Evolutionary conservation across 2,329 filamentous ascomycete genomes (phyloP).

Genomic region (Microthyrium microscopicum): DNA sequence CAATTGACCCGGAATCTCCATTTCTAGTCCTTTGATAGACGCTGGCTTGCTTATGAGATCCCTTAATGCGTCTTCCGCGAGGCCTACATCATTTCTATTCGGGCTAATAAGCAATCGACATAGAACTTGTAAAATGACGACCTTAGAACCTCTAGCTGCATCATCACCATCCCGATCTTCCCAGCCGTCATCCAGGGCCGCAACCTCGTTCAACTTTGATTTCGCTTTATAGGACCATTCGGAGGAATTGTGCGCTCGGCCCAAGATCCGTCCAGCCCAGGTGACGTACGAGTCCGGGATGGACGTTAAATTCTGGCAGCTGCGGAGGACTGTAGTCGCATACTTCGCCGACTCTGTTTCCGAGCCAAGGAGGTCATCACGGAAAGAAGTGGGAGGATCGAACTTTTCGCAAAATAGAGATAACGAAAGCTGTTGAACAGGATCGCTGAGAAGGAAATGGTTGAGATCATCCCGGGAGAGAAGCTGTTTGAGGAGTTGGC

Average conservation of each 20-base stretch:
- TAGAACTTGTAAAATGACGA: constrained; percentile 20
- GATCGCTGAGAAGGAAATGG: constrained; percentile 48
- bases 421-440: constrained; percentile 54
- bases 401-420: constrained; percentile 63
- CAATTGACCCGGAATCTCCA: no score
- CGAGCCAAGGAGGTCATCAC: constrained; percentile 50
- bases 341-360: constrained; percentile 48
- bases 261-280: constrained; percentile 76
- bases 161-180: not conserved
- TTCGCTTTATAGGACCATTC: no score
- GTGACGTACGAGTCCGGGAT: constrained; percentile 54
- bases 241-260: constrained; percentile 49
- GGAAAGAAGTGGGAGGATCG: constrained; percentile 36
- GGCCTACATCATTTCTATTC: constrained; percentile 23
- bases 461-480: constrained; percentile 52
- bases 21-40: no score
- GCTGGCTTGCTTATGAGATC: no score
- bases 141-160: constrained; percentile 12
- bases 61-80: constrained; percentile 26
- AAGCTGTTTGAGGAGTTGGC: constrained; percentile 61
- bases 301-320: constrained; percentile 42
- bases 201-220: not conserved
- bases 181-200: not conserved
- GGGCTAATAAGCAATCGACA: constrained; percentile 22
- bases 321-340: constrained; percentile 57